phyloP scores from a whole-genome alignment of 1,139 yeast species.

The Taiozyma onychis region DNA sequence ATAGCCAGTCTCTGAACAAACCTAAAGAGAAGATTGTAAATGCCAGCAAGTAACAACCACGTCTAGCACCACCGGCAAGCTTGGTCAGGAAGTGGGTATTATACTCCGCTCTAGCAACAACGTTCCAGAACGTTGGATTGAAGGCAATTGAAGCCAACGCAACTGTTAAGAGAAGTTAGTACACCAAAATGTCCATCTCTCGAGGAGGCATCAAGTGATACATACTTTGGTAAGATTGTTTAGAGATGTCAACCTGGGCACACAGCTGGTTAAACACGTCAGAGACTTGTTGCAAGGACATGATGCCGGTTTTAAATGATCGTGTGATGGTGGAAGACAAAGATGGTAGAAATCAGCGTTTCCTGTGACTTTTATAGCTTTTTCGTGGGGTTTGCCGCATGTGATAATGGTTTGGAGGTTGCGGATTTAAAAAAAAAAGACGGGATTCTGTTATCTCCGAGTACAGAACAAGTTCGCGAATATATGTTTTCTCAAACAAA shows the following conservation, averaged over 20 bases:
- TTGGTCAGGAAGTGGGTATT: slow-evolving; percentile 70
- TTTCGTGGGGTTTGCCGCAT: not conserved
- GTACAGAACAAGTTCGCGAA: not conserved
- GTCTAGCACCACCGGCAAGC: slow-evolving; percentile 56
- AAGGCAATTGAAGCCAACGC: slow-evolving; percentile 65
- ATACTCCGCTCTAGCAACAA: slow-evolving; percentile 84
- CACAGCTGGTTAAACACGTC: slow-evolving; percentile 18
- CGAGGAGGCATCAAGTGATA: slow-evolving; percentile 1
- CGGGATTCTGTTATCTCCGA: not conserved
- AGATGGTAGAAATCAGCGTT: not conserved
- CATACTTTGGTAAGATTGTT: slow-evolving; percentile 17
- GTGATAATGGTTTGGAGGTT: not conserved
- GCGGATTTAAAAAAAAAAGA: not conserved
- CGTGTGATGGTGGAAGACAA: not conserved
- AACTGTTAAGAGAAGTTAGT: slow-evolving; percentile 17
- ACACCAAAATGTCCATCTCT: not conserved
- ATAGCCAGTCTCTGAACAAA: slow-evolving; percentile 70
- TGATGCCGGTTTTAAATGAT: slow-evolving; percentile 1
- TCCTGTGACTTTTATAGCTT: not conserved
- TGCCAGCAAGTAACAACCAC: slow-evolving; percentile 84
- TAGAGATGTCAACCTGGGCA: slow-evolving; percentile 17
- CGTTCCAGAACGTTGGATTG: slow-evolving; percentile 95
- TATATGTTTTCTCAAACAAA: too few relatives aligned
- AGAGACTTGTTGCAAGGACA: slow-evolving; percentile 7
- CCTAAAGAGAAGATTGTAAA: slow-evolving; percentile 79